These are phyloP conservation scores for Rosa multiflora DNA, from an alignment of 306 rosid genomes.

Conservation along the genomic window DNA sequence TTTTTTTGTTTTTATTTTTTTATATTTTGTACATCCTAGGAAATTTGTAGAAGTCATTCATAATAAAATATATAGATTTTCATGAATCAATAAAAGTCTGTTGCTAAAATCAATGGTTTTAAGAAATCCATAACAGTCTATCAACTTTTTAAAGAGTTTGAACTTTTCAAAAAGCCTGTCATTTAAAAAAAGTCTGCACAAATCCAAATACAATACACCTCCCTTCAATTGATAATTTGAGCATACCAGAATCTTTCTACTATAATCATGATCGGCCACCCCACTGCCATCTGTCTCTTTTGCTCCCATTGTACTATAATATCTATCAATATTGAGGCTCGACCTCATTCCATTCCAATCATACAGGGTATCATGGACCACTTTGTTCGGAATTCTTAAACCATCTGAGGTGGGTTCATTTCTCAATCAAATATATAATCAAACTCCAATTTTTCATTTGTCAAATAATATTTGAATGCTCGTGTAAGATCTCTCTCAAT, in stretches of 20 bases:
- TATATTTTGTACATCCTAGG: too few species aligned
- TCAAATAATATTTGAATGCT: background rate
- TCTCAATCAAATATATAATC: background rate
- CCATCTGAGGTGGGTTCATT: conserved; percentile 8
- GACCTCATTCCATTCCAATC: background rate
- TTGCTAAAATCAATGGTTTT: too few species aligned
- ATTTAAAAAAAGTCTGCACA: too few species aligned
- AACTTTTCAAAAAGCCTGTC: too few species aligned
- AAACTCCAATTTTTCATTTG: background rate
- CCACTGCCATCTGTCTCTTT: background rate
- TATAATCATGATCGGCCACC: background rate
- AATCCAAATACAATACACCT: too few species aligned
- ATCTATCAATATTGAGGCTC: background rate
- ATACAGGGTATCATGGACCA: background rate
- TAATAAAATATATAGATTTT: too few species aligned
- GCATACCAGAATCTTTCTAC: background rate
- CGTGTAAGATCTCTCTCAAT: too few species aligned
- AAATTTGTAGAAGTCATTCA: too few species aligned
- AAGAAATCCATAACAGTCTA: too few species aligned
- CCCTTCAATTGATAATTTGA: background rate
- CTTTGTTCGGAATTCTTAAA: background rate
- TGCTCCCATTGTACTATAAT: background rate
- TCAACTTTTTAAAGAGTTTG: too few species aligned
- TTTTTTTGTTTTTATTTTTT: too few species aligned
- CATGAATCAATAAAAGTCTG: too few species aligned